Conservation (phyloP, 1,284 basidiomycete species). For the Melanopsichium pennsylvanicum region DNA sequence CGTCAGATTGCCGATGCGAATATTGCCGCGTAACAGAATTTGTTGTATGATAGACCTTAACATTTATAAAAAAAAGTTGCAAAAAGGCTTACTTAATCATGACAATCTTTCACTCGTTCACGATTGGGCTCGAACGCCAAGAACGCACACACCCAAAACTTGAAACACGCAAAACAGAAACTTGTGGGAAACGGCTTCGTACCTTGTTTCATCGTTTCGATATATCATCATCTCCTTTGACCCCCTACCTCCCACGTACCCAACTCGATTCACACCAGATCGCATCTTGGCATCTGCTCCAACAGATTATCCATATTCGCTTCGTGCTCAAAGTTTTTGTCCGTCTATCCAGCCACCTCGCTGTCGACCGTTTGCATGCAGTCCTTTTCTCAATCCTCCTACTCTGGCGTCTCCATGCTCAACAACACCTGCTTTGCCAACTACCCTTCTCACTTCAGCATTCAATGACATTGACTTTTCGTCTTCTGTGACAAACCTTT, state of each 20-base stretch:
- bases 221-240: too few species aligned
- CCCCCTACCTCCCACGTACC: too few species aligned
- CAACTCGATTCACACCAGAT: too few species aligned
- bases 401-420: conserved; percentile 16
- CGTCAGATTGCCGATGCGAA: not conserved
- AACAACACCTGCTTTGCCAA: conserved; percentile 14
- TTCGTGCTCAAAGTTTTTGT: conserved; percentile 30
- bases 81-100: too few species aligned
- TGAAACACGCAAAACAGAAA: too few species aligned
- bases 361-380: conserved; percentile 27
- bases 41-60: too few species aligned
- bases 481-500: conserved; percentile 21
- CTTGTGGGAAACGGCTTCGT: too few species aligned
- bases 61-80: too few species aligned
- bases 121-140: too few species aligned
- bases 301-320: not conserved
- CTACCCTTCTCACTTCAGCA: conserved; percentile 17
- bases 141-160: not conserved
- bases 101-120: too few species aligned
- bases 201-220: too few species aligned
- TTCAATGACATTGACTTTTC: conserved; percentile 37
- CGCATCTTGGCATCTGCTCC: conserved; percentile 23
- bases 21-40: not conserved
- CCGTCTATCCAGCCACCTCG: conserved; percentile 9
- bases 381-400: conserved; percentile 15